A percentile compares a stretch with the other conserved stretches of the same genome.
Evolutionary conservation across 1,139 yeast species (phyloP).

Genomic region (Lodderomyces margitis): DNA sequence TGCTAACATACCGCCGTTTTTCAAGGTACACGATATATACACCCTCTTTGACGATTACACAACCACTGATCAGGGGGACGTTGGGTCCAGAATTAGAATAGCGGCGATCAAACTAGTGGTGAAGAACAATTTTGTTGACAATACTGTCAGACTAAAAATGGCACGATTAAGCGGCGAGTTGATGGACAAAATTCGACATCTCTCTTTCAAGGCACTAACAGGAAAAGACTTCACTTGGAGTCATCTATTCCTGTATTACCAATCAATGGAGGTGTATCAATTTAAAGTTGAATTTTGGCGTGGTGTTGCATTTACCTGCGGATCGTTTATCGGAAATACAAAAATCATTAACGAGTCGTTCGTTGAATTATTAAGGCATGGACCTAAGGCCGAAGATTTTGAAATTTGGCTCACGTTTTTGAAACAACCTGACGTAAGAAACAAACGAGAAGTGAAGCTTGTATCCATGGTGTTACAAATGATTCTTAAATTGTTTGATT

Average conservation of each 20-base stretch:
- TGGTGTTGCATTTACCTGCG: slow-evolving; percentile 58
- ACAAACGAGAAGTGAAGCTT: slow-evolving; percentile 21
- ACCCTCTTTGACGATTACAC: slow-evolving; percentile 60
- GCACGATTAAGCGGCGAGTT: slow-evolving; percentile 51
- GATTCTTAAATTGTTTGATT: slow-evolving; percentile 40
- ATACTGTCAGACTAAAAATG: slow-evolving; percentile 30
- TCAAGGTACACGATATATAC: slow-evolving; percentile 28
- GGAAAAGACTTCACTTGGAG: slow-evolving; percentile 23
- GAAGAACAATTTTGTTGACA: slow-evolving; percentile 19
- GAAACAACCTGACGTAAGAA: neutral
- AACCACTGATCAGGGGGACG: slow-evolving; percentile 69
- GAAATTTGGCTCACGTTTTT: slow-evolving; percentile 11
- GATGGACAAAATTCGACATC: slow-evolving; percentile 30
- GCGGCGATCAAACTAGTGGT: slow-evolving; percentile 26
- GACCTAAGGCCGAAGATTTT: slow-evolving; percentile 18
- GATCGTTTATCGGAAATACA: slow-evolving; percentile 58
- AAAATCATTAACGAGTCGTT: slow-evolving; percentile 46
- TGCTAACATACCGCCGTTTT: slow-evolving; percentile 42
- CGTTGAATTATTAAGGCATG: slow-evolving; percentile 37
- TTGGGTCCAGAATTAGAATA: slow-evolving; percentile 72
- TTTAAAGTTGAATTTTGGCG: slow-evolving; percentile 43
- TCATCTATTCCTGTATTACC: slow-evolving; percentile 22
- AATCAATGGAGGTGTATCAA: slow-evolving; percentile 4
- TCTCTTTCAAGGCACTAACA: slow-evolving; percentile 20
- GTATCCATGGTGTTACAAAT: slow-evolving; percentile 27